A percentile compares a stretch with the other conserved stretches of the same genome.
These are phyloP conservation scores for Dothistroma septosporum DNA, from an alignment of 2,329 filamentous ascomycete genomes.

Conservation along the genomic window DNA sequence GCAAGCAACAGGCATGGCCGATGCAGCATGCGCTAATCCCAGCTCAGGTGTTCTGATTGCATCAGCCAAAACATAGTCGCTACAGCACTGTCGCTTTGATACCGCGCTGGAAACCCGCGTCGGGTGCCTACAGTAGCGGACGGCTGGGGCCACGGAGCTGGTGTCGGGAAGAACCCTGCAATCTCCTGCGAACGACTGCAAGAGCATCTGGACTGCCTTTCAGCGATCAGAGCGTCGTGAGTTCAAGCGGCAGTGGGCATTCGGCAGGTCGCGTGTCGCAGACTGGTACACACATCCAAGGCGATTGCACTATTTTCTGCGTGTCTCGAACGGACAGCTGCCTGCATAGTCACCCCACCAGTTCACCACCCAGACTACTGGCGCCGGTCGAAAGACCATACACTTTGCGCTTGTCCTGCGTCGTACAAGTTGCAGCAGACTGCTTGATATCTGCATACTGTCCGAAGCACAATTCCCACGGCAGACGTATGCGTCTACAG, in stretches of 20 bases:
- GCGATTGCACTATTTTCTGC: slow-evolving; percentile 27
- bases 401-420: slow-evolving; percentile 26
- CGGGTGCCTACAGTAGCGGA: slow-evolving; percentile 33
- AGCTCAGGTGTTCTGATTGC: slow-evolving; percentile 21
- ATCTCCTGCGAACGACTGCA: slow-evolving; percentile 39
- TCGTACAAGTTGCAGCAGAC: slow-evolving; percentile 36
- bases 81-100: slow-evolving; percentile 29
- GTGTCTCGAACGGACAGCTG: slow-evolving; percentile 36
- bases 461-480: slow-evolving; percentile 21
- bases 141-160: slow-evolving; percentile 31
- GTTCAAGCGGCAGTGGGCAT: slow-evolving; percentile 19
- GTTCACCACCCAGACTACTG: slow-evolving; percentile 21
- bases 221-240: slow-evolving; percentile 20
- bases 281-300: slow-evolving; percentile 31
- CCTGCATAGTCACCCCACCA: slow-evolving; percentile 25
- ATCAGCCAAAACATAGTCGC: slow-evolving; percentile 25
- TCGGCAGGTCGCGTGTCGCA: slow-evolving; percentile 19
- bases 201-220: slow-evolving; percentile 24
- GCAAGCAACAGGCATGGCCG: slow-evolving; percentile 16
- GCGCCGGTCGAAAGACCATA: slow-evolving; percentile 15
- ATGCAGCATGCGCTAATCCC: slow-evolving; percentile 22
- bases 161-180: slow-evolving; percentile 34
- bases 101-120: slow-evolving; percentile 26
- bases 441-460: slow-evolving; percentile 21
- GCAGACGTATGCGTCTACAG: slow-evolving; percentile 35